A percentile compares a stretch with the other conserved stretches of the same genome.
Evolutionary conservation across 2,329 filamentous ascomycete genomes (phyloP).

Genomic region (Hypoxylon sp.): DNA sequence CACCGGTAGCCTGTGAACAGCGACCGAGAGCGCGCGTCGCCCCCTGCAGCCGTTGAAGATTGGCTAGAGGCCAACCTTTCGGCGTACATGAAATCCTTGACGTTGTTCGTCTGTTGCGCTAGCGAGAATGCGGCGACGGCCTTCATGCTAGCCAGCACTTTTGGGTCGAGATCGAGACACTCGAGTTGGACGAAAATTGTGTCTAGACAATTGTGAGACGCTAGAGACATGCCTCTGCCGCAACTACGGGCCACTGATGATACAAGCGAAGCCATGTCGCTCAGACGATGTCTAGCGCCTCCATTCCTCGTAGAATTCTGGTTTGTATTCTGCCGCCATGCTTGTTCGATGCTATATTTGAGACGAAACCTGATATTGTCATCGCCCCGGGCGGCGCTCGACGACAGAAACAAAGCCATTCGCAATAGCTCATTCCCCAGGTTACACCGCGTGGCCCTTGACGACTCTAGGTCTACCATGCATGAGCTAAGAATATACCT

Average conservation of each 20-base stretch:
- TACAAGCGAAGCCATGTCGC: constrained; percentile 46
- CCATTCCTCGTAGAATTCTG: constrained; percentile 28
- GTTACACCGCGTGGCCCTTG: constrained; percentile 28
- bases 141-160: constrained; percentile 55
- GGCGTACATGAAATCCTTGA: constrained; percentile 66
- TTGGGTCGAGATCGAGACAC: constrained; percentile 49
- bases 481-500: constrained; percentile 49
- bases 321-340: constrained; percentile 27
- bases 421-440: constrained; percentile 41
- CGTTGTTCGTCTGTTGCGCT: constrained; percentile 64
- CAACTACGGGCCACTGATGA: constrained; percentile 48
- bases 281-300: constrained; percentile 42
- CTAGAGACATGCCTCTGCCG: constrained; percentile 45
- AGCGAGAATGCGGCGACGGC: constrained; percentile 63
- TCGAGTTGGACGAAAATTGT: constrained; percentile 56
- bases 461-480: constrained; percentile 40
- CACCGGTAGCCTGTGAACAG: constrained; percentile 58
- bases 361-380: constrained; percentile 25
- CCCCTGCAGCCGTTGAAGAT: constrained; percentile 10
- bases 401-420: constrained; percentile 46
- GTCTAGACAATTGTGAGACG: constrained; percentile 47
- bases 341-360: constrained; percentile 34
- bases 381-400: constrained; percentile 26
- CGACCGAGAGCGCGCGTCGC: constrained; percentile 22
- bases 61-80: constrained; percentile 55